Evolutionary conservation across 2,329 filamentous ascomycete species (phyloP), one percentile per base, ranked within the genome.

Genomic region (Colletotrichum simmondsii): DNA sequence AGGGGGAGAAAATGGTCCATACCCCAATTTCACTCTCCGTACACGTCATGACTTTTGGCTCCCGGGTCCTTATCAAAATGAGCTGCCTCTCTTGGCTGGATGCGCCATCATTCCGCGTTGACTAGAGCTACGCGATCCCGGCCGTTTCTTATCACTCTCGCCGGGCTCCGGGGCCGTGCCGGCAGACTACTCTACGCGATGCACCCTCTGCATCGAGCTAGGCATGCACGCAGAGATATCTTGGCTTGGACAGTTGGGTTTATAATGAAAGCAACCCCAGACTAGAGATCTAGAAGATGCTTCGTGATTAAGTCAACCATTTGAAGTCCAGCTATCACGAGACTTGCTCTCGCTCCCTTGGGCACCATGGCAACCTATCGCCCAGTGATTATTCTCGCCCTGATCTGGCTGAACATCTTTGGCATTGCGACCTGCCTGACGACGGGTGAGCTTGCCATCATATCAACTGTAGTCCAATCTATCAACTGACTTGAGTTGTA

Each of bases 41-140:
- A 49, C 61, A 73, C 71, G 71, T 73, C 71, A 73, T 65, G 71
- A 73, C 71, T 65, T 28, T 65, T 37, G 28, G 11, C 22, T 24
- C n/a, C 24, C 42, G n/a, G 46, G 19, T 11, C 16, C 56, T 70
- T 61, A 71, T 73, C 71, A 26, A 19, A 52, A 32, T 30, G 67
- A 73, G 71, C 71, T 71, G 71, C 71, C 66, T 65, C 19, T 65
- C 66, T 61, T 37, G 71, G 66, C 24, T 10, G n/a, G 37, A 37
- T 8, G 52, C 24, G 22, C 26, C 30, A 37, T 56, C 26, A 32
- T 28, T 24, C 10, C 46, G 42, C 32, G 42, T 22, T 19, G 22
- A 14, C n/a, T 46, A 28, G 11, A n/a, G 32, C 46, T 37, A 49
- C 56, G 26, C 46, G 46, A 62, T 52, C 56, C 60, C 22, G 19